Evolutionary conservation across 176 grass and related monocot species (phyloP).

Genomic region (Oryza coarctata): DNA sequence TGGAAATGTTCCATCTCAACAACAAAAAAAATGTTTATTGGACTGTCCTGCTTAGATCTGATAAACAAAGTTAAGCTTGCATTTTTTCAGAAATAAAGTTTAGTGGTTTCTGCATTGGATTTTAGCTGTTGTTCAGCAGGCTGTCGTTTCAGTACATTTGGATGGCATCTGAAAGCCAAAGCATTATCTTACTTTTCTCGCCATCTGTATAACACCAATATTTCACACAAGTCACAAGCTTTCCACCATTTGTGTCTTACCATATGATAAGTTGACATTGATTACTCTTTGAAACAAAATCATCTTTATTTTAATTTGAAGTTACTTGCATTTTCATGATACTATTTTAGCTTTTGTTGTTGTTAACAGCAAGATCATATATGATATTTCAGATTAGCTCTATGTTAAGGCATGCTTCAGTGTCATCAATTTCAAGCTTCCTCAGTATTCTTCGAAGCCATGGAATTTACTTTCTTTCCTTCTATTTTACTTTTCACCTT

Average conservation of each 20-base stretch:
- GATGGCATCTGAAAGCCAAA: constrained; percentile 1
- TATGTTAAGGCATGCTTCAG: constrained; percentile 69
- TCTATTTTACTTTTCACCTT: not conserved
- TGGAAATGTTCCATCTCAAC: not conserved
- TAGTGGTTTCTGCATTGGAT: not conserved
- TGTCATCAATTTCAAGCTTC: constrained; percentile 65
- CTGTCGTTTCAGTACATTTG: constrained; percentile 1
- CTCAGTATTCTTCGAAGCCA: constrained; percentile 82
- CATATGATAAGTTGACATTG: constrained; percentile 11
- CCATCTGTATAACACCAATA: not conserved
- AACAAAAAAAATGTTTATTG: not conserved
- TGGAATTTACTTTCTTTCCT: constrained; percentile 44
- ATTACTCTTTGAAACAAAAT: constrained; percentile 23
- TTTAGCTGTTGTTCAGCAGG: not conserved
- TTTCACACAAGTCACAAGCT: constrained; percentile 8
- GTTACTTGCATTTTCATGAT: not conserved
- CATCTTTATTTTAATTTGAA: constrained; percentile 3
- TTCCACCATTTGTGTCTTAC: constrained; percentile 10
- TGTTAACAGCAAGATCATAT: constrained; percentile 25
- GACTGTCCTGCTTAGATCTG: not conserved
- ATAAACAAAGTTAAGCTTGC: not conserved
- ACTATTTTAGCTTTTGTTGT: constrained; percentile 11
- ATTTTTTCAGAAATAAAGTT: constrained; percentile 15
- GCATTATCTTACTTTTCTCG: constrained; percentile 2
- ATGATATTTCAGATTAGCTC: constrained; percentile 75